Base-by-base conservation (phyloP, 202 grass and related monocot species). In the Tripidium arundinaceum region DNA sequence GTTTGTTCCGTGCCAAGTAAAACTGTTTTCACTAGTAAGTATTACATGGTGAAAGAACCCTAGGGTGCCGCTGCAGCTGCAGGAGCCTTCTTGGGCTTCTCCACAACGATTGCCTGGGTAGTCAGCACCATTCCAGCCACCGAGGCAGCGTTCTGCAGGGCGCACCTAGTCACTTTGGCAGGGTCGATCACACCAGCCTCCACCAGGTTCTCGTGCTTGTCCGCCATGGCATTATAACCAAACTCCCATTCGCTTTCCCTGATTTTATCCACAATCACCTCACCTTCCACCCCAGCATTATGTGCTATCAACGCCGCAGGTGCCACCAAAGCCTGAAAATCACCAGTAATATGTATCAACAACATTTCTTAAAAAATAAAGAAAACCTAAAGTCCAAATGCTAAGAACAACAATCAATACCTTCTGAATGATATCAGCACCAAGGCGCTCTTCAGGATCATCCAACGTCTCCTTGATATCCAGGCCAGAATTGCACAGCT, bases 391-490 rank as follows among this genome's bases (percentile, higher is more conserved):
- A 11, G 2, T 22, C 55, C 52, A 22, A 57, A 2, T 41, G 12
- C 54, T 9, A 33, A 1, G n/a, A 70, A 33, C 18, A 68, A 40
- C 27, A 83, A 68, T 85, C 27, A 83, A 99, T 89, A 99, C 96
- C 83, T 99, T 99, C 39, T 95, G 96, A 54, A 98, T 79, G 39
- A 98, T 95, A 84, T 99, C 92, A 72, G 96, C 96, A 74, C 96
- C 96, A 29, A 99, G 90, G 40, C 88, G 84, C 68, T 99, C 96
- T 66, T 99, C 92, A 24, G 92, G 85, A 63, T 96, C 89, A 3
- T 97, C 92, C n/a, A 99, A 13, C 61, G 79, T 93, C 21, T 94
- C 96, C 83, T 99, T 84, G 92, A 91, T 58, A 99, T 99, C 62
- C 90, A 96, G 88, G 85, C 78, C 10, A 92, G 90, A 89, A 87